Conservation (phyloP, 306 rosid species). For the Lathyrus tuberosus region DNA sequence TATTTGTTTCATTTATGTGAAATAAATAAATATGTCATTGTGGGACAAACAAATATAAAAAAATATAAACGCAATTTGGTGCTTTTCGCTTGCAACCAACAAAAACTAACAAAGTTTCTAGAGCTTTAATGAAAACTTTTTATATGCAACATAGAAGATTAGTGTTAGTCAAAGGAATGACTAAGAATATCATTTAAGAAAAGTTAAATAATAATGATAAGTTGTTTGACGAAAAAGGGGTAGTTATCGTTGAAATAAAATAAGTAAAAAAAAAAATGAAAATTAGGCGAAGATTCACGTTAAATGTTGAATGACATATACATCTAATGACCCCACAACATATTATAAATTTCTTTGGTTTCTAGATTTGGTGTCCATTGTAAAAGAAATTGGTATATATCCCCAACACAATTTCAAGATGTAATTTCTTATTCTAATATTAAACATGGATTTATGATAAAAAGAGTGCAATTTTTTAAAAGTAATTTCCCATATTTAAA, state of each 20-base stretch:
- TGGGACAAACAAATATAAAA: background rate
- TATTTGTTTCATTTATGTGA: no score
- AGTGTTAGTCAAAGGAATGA: conserved; percentile 15
- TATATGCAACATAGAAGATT: background rate
- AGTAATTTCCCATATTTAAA: no score
- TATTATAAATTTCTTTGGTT: background rate
- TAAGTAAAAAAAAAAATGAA: background rate
- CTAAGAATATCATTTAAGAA: background rate
- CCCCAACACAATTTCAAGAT: no score
- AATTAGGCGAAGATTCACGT: conserved; percentile 24
- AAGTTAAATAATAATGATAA: background rate
- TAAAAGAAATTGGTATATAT: no score
- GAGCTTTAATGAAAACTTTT: background rate
- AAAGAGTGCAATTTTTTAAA: no score
- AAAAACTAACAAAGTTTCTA: background rate
- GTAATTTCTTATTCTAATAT: no score
- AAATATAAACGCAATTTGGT: background rate
- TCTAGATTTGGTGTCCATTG: background rate
- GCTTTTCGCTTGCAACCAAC: background rate
- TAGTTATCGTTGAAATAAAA: background rate
- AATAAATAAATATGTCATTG: no score
- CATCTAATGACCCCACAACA: background rate
- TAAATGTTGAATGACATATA: background rate
- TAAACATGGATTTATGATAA: no score
- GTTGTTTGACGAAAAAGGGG: conserved; percentile 1